A percentile compares a stretch with the other conserved stretches of the same genome.
Evolutionary conservation across 352 stramenopile genomes (phyloP).

Genomic region (Phytophthora boehmeriae): DNA sequence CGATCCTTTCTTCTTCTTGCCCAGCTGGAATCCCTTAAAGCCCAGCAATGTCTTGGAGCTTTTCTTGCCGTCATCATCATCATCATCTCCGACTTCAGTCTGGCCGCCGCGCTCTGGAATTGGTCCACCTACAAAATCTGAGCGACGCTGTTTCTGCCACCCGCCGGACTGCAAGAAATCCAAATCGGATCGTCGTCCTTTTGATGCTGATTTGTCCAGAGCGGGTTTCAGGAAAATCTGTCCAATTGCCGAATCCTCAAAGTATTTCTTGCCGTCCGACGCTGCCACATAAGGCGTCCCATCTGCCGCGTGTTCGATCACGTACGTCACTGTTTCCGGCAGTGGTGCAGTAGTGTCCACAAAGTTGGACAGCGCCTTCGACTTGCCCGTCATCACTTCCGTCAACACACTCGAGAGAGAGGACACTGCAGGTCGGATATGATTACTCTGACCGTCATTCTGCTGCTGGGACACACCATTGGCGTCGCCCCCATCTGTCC

Average conservation of each 20-base stretch:
- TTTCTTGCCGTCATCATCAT: constrained; percentile 24
- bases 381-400: constrained; percentile 52
- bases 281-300: constrained; percentile 50
- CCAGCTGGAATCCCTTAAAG: constrained; percentile 33
- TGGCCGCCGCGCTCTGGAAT: constrained; percentile 1
- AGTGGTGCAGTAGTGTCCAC: constrained; percentile 46
- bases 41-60: constrained; percentile 23
- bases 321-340: constrained; percentile 37
- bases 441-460: too few relatives aligned
- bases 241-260: constrained; percentile 53
- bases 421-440: constrained; percentile 30
- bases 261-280: constrained; percentile 43
- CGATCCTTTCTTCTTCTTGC: constrained; percentile 28
- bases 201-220: neutral
- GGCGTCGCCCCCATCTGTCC: neutral
- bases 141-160: constrained; percentile 16
- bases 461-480: neutral
- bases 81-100: constrained; percentile 4
- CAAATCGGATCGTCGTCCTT: constrained; percentile 36
- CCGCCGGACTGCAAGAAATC: constrained; percentile 35
- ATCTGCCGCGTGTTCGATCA: constrained; percentile 40
- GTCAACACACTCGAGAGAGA: constrained; percentile 57
- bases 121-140: constrained; percentile 22
- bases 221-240: constrained; percentile 44
- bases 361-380: constrained; percentile 45